Evolutionary conservation across 306 rosid genomes (phyloP).

Genomic region (Boehmeria nivea): DNA sequence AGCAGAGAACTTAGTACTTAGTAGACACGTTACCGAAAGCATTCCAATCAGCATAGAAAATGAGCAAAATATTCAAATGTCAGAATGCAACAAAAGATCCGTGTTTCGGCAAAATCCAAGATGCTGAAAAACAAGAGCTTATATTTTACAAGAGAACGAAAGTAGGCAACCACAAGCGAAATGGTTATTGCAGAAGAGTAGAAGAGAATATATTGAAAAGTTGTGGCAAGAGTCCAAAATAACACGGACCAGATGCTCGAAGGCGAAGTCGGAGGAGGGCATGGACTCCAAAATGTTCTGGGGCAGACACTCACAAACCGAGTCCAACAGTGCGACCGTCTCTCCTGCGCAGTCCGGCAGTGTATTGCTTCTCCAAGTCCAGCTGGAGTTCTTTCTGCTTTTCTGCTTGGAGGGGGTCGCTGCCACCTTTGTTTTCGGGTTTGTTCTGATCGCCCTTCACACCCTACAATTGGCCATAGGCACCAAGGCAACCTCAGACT

Average conservation of each 20-base stretch:
- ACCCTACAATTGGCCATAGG: constrained; percentile 99
- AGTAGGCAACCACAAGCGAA: neutral
- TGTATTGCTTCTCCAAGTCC: constrained; percentile 94
- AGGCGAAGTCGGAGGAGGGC: neutral
- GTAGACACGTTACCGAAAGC: no score
- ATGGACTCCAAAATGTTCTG: constrained; percentile 11
- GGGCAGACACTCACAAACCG: constrained; percentile 55
- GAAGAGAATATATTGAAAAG: neutral
- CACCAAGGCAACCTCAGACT: constrained; percentile 98
- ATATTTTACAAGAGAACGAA: neutral
- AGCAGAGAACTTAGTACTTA: no score
- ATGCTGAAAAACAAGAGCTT: neutral
- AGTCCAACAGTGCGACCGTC: constrained; percentile 99
- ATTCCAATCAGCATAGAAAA: no score
- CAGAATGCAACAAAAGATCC: constrained; percentile 6
- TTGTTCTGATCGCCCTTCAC: constrained; percentile 66
- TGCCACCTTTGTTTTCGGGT: constrained; percentile 37
- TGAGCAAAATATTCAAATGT: neutral
- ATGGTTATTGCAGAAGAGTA: neutral
- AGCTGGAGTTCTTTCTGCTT: constrained; percentile 86
- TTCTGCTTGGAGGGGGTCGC: constrained; percentile 47
- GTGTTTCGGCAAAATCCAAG: neutral
- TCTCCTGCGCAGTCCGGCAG: constrained; percentile 91
- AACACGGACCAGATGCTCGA: neutral
- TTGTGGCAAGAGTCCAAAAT: neutral